phyloP scores from a whole-genome alignment of 352 stramenopile genomes.

The Globisporangium echinulatum region DNA sequence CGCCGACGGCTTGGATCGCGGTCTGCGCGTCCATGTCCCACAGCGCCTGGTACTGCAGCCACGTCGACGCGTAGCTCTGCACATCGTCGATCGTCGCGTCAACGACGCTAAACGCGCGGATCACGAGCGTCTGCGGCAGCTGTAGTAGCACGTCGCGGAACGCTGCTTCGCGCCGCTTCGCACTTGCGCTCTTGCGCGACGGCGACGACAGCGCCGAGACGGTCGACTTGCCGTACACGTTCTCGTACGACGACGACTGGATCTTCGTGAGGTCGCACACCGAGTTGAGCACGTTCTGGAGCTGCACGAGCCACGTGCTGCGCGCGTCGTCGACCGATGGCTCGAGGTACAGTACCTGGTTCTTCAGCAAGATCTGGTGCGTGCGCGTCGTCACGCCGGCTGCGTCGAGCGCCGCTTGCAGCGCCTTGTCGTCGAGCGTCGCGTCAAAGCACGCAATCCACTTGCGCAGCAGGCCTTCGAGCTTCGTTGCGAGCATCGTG shows the following conservation, averaged over 20 bases:
- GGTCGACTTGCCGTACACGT: conserved; percentile 72
- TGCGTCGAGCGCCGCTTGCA: conserved; percentile 31
- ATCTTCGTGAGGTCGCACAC: conserved; percentile 91
- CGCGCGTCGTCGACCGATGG: conserved; percentile 93
- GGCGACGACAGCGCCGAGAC: conserved; percentile 55
- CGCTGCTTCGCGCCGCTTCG: conserved; percentile 49
- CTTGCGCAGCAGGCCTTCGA: conserved; percentile 48
- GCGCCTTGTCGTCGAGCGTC: conserved; percentile 58
- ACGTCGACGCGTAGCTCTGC: conserved; percentile 91
- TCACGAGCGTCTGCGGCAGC: conserved; percentile 54
- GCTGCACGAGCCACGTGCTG: conserved; percentile 81
- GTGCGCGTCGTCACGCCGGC: conserved; percentile 40
- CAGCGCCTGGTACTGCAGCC: conserved; percentile 98
- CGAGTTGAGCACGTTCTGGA: conserved; percentile 93
- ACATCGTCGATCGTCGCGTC: conserved; percentile 80
- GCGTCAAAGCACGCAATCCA: conserved; percentile 70
- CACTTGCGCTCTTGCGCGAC: conserved; percentile 48
- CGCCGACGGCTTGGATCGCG: conserved; percentile 89
- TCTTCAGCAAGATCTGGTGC: conserved; percentile 94
- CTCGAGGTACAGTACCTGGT: conserved; percentile 95
- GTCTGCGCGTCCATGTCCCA: conserved; percentile 98
- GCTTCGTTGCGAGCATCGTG: conserved; percentile 74
- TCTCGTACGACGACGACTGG: conserved; percentile 82
- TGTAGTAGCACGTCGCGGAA: conserved; percentile 69
- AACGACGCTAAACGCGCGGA: conserved; percentile 72